Evolutionary conservation across 2,329 filamentous ascomycete genomes (phyloP).

Genomic region (Claviceps citrina): DNA sequence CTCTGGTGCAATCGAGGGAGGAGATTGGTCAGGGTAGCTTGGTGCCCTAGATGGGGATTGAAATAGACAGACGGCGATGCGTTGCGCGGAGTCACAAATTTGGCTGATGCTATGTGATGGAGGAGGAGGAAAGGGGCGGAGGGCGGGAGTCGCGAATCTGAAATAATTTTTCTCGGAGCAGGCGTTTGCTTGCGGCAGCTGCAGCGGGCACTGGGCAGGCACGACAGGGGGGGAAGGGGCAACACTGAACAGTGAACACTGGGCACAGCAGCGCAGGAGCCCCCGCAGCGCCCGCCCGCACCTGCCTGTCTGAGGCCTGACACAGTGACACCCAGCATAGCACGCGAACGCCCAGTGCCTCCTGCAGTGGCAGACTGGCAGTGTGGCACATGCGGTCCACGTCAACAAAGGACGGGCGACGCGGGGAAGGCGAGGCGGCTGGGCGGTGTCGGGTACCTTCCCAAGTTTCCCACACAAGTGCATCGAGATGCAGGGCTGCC

Average conservation of each 20-base stretch:
- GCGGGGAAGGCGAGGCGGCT: slow-evolving; percentile 1
- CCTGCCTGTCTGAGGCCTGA: not conserved
- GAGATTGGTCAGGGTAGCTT: slow-evolving; percentile 60
- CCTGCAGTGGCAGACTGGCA: too few species aligned
- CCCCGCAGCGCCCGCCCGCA: not conserved
- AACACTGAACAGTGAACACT: not conserved
- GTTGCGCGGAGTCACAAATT: slow-evolving; percentile 32
- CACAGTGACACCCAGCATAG: too few species aligned
- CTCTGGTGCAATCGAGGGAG: slow-evolving; percentile 55
- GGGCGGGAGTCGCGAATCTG: slow-evolving; percentile 18
- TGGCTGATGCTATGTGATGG: slow-evolving; percentile 29
- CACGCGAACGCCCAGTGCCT: too few species aligned
- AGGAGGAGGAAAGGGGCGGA: slow-evolving; percentile 19
- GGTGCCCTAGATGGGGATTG: slow-evolving; percentile 59
- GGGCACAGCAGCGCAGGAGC: not conserved
- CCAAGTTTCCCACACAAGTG: too few species aligned
- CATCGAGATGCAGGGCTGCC: too few species aligned
- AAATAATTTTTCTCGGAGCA: slow-evolving; percentile 24
- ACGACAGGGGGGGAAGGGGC: not conserved
- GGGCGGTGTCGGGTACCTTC: too few species aligned
- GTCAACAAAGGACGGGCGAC: too few species aligned
- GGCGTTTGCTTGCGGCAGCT: slow-evolving; percentile 5
- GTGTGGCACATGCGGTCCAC: too few species aligned
- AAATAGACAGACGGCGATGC: slow-evolving; percentile 30
- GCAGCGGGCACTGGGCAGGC: slow-evolving; percentile 5